Base-by-base conservation (phyloP, 331 rosid species). In the Spiraea crenata region DNA sequence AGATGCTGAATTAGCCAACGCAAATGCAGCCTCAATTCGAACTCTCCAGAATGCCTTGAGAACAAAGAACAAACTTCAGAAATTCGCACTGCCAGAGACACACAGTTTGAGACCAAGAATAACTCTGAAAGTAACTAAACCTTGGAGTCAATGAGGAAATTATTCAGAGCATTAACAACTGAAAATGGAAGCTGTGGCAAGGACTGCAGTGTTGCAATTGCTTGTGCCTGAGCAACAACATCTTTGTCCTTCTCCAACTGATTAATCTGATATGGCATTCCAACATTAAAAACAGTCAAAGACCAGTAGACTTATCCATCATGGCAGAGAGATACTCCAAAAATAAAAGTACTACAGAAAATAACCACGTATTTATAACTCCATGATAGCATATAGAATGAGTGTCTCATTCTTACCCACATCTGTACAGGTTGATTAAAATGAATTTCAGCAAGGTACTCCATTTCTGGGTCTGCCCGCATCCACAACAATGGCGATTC, bases 401-500 rank as follows among this genome's bases (percentile, higher is more conserved):
- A 63, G 64, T 11, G 71, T 58, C 42, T 79, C 55, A 77, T 83
- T 76, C 99, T 85, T 93, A 93, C 99, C 99, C 97, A 93, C 99
- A 93, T 93, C 93, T 93, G 99, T 73, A 93, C 74, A 56, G 99
- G 99, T 79, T 93, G 97, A 80, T 81, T 86, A 80, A 93, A 91
- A 71, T 87, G 87, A 89, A 87, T 80, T 82, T 91, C 92, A 65
- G 99, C 92, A 68, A 93, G 99, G 77, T 91, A 93, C 75, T 93
- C 99, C 96, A 91, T 91, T 82, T 91, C 99, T 47, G 99, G 99
- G 81, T 93, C 99, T 73, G 96, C 99, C 79, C 96, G 83, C 83
- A 93, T 83, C 99, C 99, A 95, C 75, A 89, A 81, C 74, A 95
- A 82, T 49, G 99, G 97, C 38, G 99, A 87, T 76, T 95, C 97